Conservation (phyloP, 2,329 filamentous ascomycete species). For the Didymella lethalis region DNA sequence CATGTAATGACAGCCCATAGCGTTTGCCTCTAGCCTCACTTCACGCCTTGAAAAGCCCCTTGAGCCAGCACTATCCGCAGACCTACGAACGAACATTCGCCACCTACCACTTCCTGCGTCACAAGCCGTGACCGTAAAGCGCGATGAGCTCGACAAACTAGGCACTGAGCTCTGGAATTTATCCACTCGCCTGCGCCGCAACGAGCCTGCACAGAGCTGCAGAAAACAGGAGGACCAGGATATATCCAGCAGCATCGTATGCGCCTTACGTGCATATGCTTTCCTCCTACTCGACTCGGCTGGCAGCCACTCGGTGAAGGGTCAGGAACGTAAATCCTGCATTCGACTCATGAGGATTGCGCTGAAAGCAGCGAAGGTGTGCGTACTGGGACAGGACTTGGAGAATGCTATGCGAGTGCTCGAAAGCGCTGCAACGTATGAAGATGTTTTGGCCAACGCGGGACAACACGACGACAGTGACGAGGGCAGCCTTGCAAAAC, state of each 20-base stretch:
- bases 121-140: conserved; percentile 43
- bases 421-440: conserved; percentile 67
- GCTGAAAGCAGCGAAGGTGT: conserved; percentile 70
- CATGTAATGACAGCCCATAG: conserved; percentile 32
- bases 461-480: conserved; percentile 33
- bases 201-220: conserved; percentile 15
- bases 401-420: conserved; percentile 68
- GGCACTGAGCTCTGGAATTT: conserved; percentile 73
- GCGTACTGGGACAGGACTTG: conserved; percentile 66
- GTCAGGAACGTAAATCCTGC: conserved; percentile 36
- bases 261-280: conserved; percentile 63
- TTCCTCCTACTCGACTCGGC: conserved; percentile 70
- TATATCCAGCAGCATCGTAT: conserved; percentile 31
- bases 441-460: conserved; percentile 36
- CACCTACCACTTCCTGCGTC: conserved; percentile 45
- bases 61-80: conserved; percentile 36
- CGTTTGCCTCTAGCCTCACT: conserved; percentile 43
- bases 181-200: conserved; percentile 61
- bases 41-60: conserved; percentile 30
- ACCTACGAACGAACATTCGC: conserved; percentile 55
- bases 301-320: conserved; percentile 30
- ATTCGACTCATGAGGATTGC: conserved; percentile 71
- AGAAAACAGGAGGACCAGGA: conserved; percentile 46
- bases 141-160: conserved; percentile 61
- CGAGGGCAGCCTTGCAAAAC: conserved; percentile 42